A percentile compares a stretch with the other conserved stretches of the same genome.
These are phyloP conservation scores for Hanseniaspora pseudoguilliermondii DNA, from an alignment of 805 yeast species.

Conservation along the genomic window DNA sequence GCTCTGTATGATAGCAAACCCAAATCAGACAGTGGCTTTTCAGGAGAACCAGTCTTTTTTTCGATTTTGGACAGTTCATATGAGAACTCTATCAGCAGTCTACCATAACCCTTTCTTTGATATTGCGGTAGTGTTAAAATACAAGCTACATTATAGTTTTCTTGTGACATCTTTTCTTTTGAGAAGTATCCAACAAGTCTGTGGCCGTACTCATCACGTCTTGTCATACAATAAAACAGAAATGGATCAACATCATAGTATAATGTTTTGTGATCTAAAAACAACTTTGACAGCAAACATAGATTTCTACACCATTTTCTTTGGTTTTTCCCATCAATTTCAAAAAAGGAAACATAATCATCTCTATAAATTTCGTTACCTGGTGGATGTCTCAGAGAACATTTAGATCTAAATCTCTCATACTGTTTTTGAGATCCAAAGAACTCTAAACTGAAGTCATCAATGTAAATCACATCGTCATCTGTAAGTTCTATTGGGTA, in stretches of 20 bases:
- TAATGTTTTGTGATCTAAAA: conserved; percentile 88
- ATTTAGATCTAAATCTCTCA: conserved; percentile 78
- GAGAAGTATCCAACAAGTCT: conserved; percentile 94
- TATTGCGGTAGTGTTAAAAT: conserved; percentile 90
- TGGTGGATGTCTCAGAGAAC: conserved; percentile 89
- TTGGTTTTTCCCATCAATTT: conserved; percentile 92
- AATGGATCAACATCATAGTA: conserved; percentile 98
- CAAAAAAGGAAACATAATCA: conserved; percentile 85
- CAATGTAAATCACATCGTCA: conserved; percentile 76
- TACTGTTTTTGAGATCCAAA: conserved; percentile 84
- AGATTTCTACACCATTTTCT: conserved; percentile 95
- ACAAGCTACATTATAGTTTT: conserved; percentile 92
- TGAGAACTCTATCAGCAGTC: conserved; percentile 81
- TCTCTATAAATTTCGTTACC: conserved; percentile 96
- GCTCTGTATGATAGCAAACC: conserved; percentile 91
- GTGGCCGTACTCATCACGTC: conserved; percentile 79
- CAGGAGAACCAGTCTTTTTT: conserved; percentile 89
- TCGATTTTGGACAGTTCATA: conserved; percentile 82
- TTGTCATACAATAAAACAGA: conserved; percentile 88
- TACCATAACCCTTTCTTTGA: conserved; percentile 90
- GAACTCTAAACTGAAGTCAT: conserved; percentile 80
- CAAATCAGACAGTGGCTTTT: conserved; percentile 88
- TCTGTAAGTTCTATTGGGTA: conserved; percentile 92
- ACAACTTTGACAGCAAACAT: conserved; percentile 78
- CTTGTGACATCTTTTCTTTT: conserved; percentile 92